These are phyloP conservation scores for Trichothecium sympodiale DNA, from an alignment of 2,329 filamentous ascomycete genomes.

Conservation along the genomic window DNA sequence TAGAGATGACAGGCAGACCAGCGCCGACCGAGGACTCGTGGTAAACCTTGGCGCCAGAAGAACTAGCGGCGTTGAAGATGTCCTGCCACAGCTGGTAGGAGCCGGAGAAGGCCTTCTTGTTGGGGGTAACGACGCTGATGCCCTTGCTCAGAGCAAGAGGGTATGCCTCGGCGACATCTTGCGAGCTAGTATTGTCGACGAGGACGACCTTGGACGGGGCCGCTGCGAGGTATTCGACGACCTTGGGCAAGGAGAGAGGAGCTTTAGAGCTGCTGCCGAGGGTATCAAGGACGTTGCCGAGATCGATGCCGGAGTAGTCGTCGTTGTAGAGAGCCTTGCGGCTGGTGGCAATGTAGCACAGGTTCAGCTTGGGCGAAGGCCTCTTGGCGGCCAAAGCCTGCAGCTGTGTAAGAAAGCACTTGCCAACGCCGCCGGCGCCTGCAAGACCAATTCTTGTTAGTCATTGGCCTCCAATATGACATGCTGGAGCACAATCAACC, in stretches of 20 bases:
- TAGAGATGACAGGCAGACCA: constrained; percentile 86
- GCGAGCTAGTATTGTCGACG: constrained; percentile 92
- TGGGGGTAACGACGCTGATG: constrained; percentile 87
- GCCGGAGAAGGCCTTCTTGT: constrained; percentile 95
- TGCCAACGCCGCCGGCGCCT: constrained; percentile 91
- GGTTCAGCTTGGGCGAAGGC: constrained; percentile 57
- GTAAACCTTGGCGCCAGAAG: constrained; percentile 71
- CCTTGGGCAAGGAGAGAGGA: constrained; percentile 55
- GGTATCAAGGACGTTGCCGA: constrained; percentile 48
- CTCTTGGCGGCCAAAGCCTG: constrained; percentile 54
- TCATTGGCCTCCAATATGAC: not conserved
- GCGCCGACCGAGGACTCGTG: constrained; percentile 94
- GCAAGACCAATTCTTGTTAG: constrained; percentile 7
- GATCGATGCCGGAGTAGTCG: constrained; percentile 57
- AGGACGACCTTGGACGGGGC: constrained; percentile 72
- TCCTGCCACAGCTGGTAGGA: constrained; percentile 72
- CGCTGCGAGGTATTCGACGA: constrained; percentile 66
- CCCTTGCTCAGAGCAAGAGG: constrained; percentile 70
- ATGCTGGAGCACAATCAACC: constrained; percentile 1
- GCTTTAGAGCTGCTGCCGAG: constrained; percentile 54
- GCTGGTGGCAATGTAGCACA: constrained; percentile 79
- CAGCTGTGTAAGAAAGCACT: constrained; percentile 80
- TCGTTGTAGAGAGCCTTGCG: constrained; percentile 68
- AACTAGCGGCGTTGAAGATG: constrained; percentile 66
- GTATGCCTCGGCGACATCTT: constrained; percentile 74